These are phyloP conservation scores for Rhizopogon sp. DNA, from an alignment of 768 basidiomycete genomes.

Conservation along the genomic window DNA sequence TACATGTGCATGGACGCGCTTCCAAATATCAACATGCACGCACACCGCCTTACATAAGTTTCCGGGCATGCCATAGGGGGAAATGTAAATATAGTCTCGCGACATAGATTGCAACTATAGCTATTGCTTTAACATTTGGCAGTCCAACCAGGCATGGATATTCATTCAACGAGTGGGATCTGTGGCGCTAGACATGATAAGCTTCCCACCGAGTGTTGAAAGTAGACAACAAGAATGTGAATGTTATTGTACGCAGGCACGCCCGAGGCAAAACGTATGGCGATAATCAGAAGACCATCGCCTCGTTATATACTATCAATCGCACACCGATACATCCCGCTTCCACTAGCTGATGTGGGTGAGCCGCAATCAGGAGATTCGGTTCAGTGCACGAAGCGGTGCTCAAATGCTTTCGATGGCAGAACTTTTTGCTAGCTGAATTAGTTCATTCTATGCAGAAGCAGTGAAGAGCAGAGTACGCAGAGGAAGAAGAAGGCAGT, in stretches of 20 bases:
- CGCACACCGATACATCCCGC: neutral
- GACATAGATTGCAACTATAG: neutral
- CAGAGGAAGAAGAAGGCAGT: neutral
- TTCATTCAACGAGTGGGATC: neutral
- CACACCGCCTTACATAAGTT: slow-evolving; percentile 18
- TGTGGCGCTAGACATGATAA: neutral
- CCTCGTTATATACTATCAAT: neutral
- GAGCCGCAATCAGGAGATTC: neutral
- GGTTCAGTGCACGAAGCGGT: neutral
- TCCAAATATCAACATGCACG: neutral
- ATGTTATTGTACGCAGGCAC: neutral
- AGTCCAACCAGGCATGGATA: neutral
- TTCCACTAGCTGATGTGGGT: neutral
- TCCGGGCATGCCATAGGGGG: neutral
- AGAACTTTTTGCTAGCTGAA: too few relatives aligned
- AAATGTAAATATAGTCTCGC: neutral
- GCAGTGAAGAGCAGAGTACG: neutral
- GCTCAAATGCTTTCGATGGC: neutral
- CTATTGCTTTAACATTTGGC: neutral
- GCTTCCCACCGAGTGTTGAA: too few relatives aligned
- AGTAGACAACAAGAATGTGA: neutral
- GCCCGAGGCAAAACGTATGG: neutral
- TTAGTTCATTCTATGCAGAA: neutral
- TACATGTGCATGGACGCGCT: neutral
- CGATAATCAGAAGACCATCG: neutral